Base-by-base conservation (phyloP, 2,329 filamentous ascomycete species). In the Bipolaris sorokiniana region DNA sequence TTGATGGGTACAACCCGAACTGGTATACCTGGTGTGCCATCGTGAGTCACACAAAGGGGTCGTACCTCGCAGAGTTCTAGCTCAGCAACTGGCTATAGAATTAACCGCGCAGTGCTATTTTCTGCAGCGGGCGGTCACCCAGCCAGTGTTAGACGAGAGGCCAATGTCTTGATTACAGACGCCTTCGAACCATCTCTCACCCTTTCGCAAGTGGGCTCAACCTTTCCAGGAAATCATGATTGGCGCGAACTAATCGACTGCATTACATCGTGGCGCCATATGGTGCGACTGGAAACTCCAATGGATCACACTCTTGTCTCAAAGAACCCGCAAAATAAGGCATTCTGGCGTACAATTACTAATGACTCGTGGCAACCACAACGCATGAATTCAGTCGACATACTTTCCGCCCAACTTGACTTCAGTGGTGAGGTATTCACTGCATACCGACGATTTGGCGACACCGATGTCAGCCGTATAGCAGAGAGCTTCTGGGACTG, bases 311-410 rank as follows among this genome's bases (percentile, higher is more conserved):
- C 15, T 23, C n/a, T 13, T 9, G 7, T 3, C 7, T 28, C 4
- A 26, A 18, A 41, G 1, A 23, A 47, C n/a, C 15, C 42, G 11
- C n/a, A 26, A 31, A 31, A 53, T 23, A 36, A 53, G 3, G 34
- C 7, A 11, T 40, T 53, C 13, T 53, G 51, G 51, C 26, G 34
- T 6, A 34, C 34, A 13, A 13, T 22, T 6, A 44, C 37, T 6
- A 51, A 41, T 10, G 48, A 51, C 9, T 20, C 37, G 5, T 51
- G 48, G 48, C 37, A 34, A 44, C 26, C 38, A 16, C 37, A 33
- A 18, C 6, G 28, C 20, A 33, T 23, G 23, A 51, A 51, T 9
- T 34, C 28, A 7, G 38, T 26, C 1, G 41, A 44, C 5, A 23
- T 44, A 3, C n/a, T 44, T 16, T 44, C 41, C 9, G 41, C 41